Percentiles rank a stretch among this genome's conserved stretches.
Conservation (phyloP, 2,329 filamentous ascomycete genomes). For the Xylaria sp. region DNA sequence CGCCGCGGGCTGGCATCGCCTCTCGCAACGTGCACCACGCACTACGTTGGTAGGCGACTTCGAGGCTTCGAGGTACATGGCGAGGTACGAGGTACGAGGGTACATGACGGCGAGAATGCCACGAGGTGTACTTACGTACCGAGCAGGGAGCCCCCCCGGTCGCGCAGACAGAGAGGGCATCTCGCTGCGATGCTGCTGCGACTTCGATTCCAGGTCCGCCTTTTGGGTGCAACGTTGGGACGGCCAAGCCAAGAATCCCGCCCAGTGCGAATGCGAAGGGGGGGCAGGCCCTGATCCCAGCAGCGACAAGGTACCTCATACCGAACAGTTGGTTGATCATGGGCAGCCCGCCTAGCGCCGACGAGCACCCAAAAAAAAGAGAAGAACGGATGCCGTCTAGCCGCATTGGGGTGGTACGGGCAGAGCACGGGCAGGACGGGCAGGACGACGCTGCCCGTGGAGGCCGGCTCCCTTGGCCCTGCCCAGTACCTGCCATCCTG, state of each 20-base stretch:
- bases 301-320: slow-evolving; percentile 6
- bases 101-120: slow-evolving; percentile 18
- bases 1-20: slow-evolving; percentile 19
- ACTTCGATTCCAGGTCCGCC: slow-evolving; percentile 20
- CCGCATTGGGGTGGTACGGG: slow-evolving; percentile 1
- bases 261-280: slow-evolving; percentile 34
- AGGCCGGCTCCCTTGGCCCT: not conserved
- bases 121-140: slow-evolving; percentile 29
- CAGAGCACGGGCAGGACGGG: too few species aligned
- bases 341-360: not conserved
- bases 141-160: slow-evolving; percentile 27
- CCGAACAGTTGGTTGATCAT: slow-evolving; percentile 22
- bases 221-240: slow-evolving; percentile 35
- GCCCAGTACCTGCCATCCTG: not conserved
- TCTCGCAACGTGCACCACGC: slow-evolving; percentile 4
- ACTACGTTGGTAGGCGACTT: slow-evolving; percentile 4
- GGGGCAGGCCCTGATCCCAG: slow-evolving; percentile 13
- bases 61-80: slow-evolving; percentile 21
- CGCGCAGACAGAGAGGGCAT: slow-evolving; percentile 33
- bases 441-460: too few species aligned
- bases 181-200: slow-evolving; percentile 30
- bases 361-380: not conserved
- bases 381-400: slow-evolving; percentile 4
- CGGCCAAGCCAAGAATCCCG: slow-evolving; percentile 19
- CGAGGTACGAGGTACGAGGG: not conserved